A percentile compares a stretch with the other conserved stretches of the same genome.
Conservation (phyloP, 2,329 filamentous ascomycete species). For the Xylaria hypoxylon region DNA sequence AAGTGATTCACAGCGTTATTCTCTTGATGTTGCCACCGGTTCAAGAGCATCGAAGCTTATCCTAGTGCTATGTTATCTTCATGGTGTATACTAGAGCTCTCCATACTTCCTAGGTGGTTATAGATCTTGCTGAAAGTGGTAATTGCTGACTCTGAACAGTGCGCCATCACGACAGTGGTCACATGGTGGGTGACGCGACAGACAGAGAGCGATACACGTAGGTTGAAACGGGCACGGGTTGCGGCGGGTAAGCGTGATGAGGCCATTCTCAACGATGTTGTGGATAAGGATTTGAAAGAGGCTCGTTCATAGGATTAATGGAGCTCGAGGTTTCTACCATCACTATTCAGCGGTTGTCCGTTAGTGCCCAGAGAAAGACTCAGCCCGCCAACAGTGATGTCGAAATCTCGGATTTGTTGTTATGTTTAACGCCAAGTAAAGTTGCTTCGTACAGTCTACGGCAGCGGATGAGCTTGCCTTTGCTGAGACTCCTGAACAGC, state of each 20-base stretch:
- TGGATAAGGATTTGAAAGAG: constrained; percentile 52
- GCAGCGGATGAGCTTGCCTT: too few relatives aligned
- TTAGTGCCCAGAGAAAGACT: too few relatives aligned
- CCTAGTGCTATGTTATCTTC: not conserved
- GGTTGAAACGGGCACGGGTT: constrained; percentile 56
- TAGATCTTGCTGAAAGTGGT: not conserved
- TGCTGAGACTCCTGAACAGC: too few relatives aligned
- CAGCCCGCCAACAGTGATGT: too few relatives aligned
- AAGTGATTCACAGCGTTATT: constrained; percentile 12
- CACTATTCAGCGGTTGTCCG: too few relatives aligned
- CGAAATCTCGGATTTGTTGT: too few relatives aligned
- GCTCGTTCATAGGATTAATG: not conserved
- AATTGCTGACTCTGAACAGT: constrained; percentile 41
- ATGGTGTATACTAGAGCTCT: not conserved
- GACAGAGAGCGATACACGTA: constrained; percentile 59
- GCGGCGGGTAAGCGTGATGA: constrained; percentile 56
- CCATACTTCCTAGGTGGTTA: not conserved
- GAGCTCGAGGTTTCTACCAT: not conserved
- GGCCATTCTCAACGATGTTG: constrained; percentile 58
- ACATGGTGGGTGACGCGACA: constrained; percentile 60
- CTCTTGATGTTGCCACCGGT: not conserved
- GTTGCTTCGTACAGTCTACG: too few relatives aligned
- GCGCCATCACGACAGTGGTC: constrained; percentile 53
- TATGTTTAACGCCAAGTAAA: too few relatives aligned
- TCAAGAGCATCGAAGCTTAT: not conserved